Evolutionary conservation across 1,139 yeast genomes (phyloP).

Genomic region (Yamadazyma friedrichii): DNA sequence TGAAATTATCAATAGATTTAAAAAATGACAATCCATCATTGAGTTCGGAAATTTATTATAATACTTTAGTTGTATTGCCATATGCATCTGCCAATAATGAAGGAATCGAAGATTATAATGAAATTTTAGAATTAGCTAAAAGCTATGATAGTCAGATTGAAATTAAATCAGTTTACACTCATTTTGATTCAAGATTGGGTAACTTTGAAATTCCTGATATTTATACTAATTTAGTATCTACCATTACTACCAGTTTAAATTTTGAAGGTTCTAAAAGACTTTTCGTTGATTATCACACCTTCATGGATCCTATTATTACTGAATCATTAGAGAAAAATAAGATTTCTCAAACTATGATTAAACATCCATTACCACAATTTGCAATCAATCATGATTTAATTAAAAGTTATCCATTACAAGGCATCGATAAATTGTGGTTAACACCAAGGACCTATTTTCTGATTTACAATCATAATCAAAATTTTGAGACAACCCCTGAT

Average conservation of each 20-base stretch:
- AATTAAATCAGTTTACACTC: slow-evolving; percentile 25
- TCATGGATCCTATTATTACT: slow-evolving; percentile 36
- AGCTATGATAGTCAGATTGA: slow-evolving; percentile 25
- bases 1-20: slow-evolving; percentile 56
- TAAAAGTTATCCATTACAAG: slow-evolving; percentile 22
- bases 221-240: slow-evolving; percentile 48
- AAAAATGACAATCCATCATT: slow-evolving; percentile 49
- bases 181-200: slow-evolving; percentile 37
- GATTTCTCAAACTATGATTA: slow-evolving; percentile 39
- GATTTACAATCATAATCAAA: slow-evolving; percentile 51
- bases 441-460: slow-evolving; percentile 62
- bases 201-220: slow-evolving; percentile 50
- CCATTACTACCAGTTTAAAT: slow-evolving; percentile 55
- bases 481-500: slow-evolving; percentile 73
- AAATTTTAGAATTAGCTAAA: slow-evolving; percentile 45
- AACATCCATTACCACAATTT: slow-evolving; percentile 48
- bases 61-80: slow-evolving; percentile 67
- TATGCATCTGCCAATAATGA: slow-evolving; percentile 55
- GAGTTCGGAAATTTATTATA: slow-evolving; percentile 68
- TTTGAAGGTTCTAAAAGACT: slow-evolving; percentile 28
- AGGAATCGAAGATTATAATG: slow-evolving; percentile 28
- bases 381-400: slow-evolving; percentile 46
- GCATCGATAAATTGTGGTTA: slow-evolving; percentile 39
- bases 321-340: slow-evolving; percentile 36
- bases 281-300: slow-evolving; percentile 33